Evolutionary conservation across 1,139 yeast species (phyloP).

Genomic region (Hansenula lynferdii): DNA sequence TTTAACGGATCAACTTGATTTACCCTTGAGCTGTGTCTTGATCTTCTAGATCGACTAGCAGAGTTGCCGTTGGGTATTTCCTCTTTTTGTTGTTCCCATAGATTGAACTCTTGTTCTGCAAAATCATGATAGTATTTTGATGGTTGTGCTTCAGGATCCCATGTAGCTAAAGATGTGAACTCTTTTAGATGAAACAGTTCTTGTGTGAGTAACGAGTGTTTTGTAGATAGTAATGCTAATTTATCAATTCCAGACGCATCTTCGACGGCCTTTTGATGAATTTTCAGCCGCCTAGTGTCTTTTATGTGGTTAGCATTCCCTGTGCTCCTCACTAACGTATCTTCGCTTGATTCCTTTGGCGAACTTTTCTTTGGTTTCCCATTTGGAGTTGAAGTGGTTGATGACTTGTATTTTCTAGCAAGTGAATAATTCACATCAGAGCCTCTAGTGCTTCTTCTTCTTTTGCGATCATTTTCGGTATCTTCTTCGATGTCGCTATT

Average conservation of each 20-base stretch:
- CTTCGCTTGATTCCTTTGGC: background rate
- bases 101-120: constrained; percentile 19
- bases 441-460: background rate
- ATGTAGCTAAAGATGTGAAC: constrained; percentile 33
- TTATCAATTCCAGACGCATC: constrained; percentile 13
- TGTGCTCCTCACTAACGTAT: background rate
- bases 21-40: constrained; percentile 21
- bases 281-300: constrained; percentile 3
- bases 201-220: constrained; percentile 31
- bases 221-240: constrained; percentile 26
- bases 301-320: constrained; percentile 1
- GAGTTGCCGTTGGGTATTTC: constrained; percentile 5
- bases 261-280: background rate
- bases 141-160: constrained; percentile 27
- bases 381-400: background rate
- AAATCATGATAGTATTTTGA: constrained; percentile 22
- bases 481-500: constrained; percentile 3
- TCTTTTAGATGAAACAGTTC: constrained; percentile 40
- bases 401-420: background rate
- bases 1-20: constrained; percentile 22
- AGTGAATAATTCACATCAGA: background rate
- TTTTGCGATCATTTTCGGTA: background rate
- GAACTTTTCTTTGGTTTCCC: background rate
- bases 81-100: constrained; percentile 15
- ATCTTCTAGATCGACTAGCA: constrained; percentile 17